These are phyloP conservation scores for Cucumis variabilis DNA, from an alignment of 331 rosid genomes.

Conservation along the genomic window DNA sequence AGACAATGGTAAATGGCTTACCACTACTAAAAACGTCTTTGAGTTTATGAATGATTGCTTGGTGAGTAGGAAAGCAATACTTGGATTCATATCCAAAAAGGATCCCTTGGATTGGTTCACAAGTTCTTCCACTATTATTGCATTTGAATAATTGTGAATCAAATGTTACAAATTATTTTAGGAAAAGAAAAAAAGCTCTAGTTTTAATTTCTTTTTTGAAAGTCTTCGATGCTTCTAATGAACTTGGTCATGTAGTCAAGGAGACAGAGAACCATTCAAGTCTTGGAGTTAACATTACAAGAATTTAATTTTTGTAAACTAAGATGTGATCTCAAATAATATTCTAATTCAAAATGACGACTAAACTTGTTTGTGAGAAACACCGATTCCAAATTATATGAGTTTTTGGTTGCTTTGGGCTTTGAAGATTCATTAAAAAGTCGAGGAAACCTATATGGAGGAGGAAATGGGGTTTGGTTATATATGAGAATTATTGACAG, in stretches of 20 bases:
- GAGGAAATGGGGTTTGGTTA: not conserved
- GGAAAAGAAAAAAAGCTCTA: not conserved
- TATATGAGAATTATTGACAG: too few relatives aligned
- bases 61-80: not conserved
- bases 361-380: too few relatives aligned
- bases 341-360: too few relatives aligned
- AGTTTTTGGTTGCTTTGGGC: too few relatives aligned
- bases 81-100: not conserved
- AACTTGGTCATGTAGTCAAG: not conserved
- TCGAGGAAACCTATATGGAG: too few relatives aligned
- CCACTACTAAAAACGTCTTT: not conserved
- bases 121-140: not conserved
- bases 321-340: too few relatives aligned
- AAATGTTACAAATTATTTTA: too few relatives aligned
- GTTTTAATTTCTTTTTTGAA: not conserved
- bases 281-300: not conserved
- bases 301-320: too few relatives aligned
- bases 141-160: not conserved
- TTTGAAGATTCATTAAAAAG: too few relatives aligned
- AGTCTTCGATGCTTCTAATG: not conserved
- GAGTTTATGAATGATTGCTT: not conserved
- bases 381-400: too few relatives aligned
- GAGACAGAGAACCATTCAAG: not conserved
- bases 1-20: not conserved
- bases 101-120: not conserved